Conservation (phyloP, 495 filamentous ascomycete genomes). For the Usnea hakonensis region DNA sequence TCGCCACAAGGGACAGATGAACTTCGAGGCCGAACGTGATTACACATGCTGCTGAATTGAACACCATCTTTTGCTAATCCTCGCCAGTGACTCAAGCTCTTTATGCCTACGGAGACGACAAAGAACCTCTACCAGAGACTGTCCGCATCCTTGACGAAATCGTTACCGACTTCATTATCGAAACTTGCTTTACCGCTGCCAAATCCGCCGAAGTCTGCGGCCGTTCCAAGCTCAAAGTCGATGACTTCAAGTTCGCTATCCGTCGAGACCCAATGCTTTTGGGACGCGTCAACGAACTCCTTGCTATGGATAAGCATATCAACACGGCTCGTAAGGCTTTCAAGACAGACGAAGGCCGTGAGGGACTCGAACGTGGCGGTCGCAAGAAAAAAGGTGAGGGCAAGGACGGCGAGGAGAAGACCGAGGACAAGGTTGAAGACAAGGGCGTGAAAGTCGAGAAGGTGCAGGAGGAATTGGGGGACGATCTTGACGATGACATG, state of each 20-base stretch:
- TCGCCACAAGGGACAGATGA: conserved; percentile 83
- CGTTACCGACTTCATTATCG: conserved; percentile 81
- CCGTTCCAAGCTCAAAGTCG: conserved; percentile 92
- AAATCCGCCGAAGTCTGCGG: conserved; percentile 71
- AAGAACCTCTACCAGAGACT: conserved; percentile 67
- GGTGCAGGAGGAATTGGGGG: conserved; percentile 20
- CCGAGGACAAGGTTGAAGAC: conserved; percentile 8
- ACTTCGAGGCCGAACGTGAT: conserved; percentile 75
- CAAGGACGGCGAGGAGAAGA: conserved; percentile 18
- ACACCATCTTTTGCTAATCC: conserved; percentile 1
- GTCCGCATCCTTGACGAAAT: conserved; percentile 87
- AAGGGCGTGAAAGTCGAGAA: conserved; percentile 8
- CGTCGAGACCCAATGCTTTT: conserved; percentile 76
- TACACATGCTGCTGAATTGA: conserved; percentile 12
- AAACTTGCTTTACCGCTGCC: conserved; percentile 81
- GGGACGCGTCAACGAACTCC: conserved; percentile 79
- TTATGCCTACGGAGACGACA: conserved; percentile 75
- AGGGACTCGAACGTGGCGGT: conserved; percentile 26
- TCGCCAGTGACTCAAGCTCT: conserved; percentile 66
- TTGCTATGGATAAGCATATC: conserved; percentile 72
- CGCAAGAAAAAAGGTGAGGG: conserved; percentile 25
- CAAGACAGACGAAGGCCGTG: conserved; percentile 42
- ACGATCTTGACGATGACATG: conserved; percentile 23
- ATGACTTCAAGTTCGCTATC: conserved; percentile 92
- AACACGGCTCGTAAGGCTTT: conserved; percentile 69